These are phyloP conservation scores for Populus nigra DNA, from an alignment of 345 rosid species.

Conservation along the genomic window DNA sequence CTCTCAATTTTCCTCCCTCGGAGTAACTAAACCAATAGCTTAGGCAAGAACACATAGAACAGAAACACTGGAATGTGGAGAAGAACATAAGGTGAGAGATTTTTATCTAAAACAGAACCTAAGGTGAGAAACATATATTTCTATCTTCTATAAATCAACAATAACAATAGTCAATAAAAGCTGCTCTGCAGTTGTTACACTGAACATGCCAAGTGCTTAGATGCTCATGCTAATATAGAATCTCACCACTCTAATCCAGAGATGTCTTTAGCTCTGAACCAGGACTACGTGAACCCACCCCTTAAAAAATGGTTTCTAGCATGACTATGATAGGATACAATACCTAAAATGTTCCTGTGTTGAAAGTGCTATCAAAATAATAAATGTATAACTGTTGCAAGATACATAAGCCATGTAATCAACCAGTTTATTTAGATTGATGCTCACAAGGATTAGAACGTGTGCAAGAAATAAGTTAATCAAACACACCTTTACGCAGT, in stretches of 20 bases:
- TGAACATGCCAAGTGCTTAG: not conserved
- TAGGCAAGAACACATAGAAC: not conserved
- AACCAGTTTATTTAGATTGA: not conserved
- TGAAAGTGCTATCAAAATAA: not conserved
- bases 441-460: not conserved
- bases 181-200: not conserved
- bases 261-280: not conserved
- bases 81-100: not conserved
- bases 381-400: too few relatives aligned
- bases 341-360: not conserved
- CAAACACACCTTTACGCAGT: conserved; percentile 44
- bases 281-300: not conserved
- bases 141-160: not conserved
- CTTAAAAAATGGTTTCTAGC: not conserved
- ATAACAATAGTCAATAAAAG: not conserved
- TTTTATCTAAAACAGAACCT: not conserved
- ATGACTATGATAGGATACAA: not conserved
- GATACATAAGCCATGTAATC: not conserved
- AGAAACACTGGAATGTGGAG: not conserved
- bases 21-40: not conserved
- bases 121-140: not conserved
- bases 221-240: not conserved
- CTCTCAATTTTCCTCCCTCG: not conserved
- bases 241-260: not conserved
- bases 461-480: not conserved